Conservation (phyloP, 352 stramenopile genomes). For the Phytophthora multivora region DNA sequence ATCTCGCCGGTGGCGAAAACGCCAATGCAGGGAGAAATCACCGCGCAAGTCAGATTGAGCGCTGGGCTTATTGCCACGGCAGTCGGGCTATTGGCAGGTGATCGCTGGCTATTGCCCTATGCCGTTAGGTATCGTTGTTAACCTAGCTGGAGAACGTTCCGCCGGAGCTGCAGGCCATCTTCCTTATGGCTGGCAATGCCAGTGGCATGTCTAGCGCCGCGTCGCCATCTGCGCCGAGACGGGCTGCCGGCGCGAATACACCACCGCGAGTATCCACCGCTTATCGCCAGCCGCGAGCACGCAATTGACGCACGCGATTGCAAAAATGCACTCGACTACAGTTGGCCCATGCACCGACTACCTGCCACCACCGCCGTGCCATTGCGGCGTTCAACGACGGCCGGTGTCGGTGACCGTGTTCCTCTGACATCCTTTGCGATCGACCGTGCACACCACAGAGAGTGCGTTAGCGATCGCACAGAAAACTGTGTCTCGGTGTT, state of each 20-base stretch:
- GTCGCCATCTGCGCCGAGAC: slow-evolving; percentile 18
- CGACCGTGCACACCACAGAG: neutral
- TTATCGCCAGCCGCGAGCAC: slow-evolving; percentile 18
- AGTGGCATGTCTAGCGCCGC: neutral
- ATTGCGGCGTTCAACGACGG: neutral
- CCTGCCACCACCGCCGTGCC: neutral
- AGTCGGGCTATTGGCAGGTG: neutral
- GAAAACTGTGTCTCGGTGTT: slow-evolving; percentile 24
- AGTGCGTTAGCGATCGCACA: slow-evolving; percentile 7
- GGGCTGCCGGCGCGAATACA: slow-evolving; percentile 1
- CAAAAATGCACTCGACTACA: slow-evolving; percentile 25
- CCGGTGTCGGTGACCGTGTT: neutral
- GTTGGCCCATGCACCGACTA: slow-evolving; percentile 12
- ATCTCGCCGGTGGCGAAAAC: slow-evolving; percentile 11
- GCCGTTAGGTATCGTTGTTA: slow-evolving; percentile 21
- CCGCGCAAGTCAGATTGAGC: neutral
- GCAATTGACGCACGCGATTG: slow-evolving; percentile 24
- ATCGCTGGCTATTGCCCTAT: neutral
- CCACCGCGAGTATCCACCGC: slow-evolving; percentile 15
- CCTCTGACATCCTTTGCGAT: slow-evolving; percentile 18
- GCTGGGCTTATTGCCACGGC: neutral
- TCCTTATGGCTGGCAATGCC: slow-evolving; percentile 23
- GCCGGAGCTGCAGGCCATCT: slow-evolving; percentile 24
- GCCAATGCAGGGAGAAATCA: neutral
- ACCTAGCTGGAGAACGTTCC: slow-evolving; percentile 26